A percentile compares a stretch with the other conserved stretches of the same genome.
phyloP scores from a whole-genome alignment of 441 rosid species.

The Gossypium armourianum region DNA sequence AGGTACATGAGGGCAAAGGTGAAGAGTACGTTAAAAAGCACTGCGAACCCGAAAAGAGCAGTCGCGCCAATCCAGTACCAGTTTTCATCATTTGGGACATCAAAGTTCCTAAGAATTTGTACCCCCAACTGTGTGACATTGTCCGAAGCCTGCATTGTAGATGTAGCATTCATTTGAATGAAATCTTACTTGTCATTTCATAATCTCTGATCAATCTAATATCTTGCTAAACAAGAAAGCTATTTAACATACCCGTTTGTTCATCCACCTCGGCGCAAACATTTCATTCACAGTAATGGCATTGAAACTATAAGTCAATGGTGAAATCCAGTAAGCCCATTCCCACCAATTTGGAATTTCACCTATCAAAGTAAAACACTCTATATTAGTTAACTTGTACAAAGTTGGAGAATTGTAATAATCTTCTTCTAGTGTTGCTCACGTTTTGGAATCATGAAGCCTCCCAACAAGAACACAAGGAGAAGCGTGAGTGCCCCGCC shows the following conservation, averaged over 20 bases:
- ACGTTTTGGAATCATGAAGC: constrained; percentile 70
- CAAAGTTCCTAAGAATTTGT: constrained; percentile 41
- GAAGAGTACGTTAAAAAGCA: constrained; percentile 57
- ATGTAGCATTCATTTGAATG: too few relatives aligned
- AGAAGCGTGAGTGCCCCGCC: constrained; percentile 57
- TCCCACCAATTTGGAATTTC: constrained; percentile 69
- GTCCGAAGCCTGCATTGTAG: constrained; percentile 40
- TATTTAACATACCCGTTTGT: constrained; percentile 31
- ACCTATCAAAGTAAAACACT: constrained; percentile 24
- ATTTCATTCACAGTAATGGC: constrained; percentile 59
- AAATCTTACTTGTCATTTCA: too few relatives aligned
- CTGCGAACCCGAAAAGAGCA: constrained; percentile 45
- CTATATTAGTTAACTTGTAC: neutral
- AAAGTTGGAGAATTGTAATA: neutral
- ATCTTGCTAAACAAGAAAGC: too few relatives aligned
- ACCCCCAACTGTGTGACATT: constrained; percentile 34
- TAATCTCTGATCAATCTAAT: too few relatives aligned
- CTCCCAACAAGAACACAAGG: constrained; percentile 62
- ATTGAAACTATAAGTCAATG: constrained; percentile 59
- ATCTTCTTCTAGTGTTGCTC: neutral
- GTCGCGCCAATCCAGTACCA: constrained; percentile 82
- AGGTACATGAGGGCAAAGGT: constrained; percentile 56
- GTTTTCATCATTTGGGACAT: constrained; percentile 32
- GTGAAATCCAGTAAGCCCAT: constrained; percentile 83
- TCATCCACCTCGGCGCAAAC: constrained; percentile 75